Base-by-base conservation (phyloP, 1,284 basidiomycete species). In the Trichosporon asahii region DNA sequence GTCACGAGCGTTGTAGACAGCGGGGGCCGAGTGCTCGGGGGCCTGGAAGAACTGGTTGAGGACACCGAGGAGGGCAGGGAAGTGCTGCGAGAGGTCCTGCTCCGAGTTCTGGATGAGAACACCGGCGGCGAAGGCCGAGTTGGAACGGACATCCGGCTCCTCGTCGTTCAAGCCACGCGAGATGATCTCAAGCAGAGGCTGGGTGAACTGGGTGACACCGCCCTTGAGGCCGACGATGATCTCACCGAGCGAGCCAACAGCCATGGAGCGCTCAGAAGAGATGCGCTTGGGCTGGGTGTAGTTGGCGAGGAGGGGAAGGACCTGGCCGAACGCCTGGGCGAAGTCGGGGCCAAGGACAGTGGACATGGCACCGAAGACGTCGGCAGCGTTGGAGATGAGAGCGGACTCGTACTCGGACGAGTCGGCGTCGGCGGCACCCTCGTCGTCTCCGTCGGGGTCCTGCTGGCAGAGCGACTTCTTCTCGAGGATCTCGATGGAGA, bases 391-490 rank as follows among this genome's bases (percentile, higher is more conserved):
- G 40, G 93, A 93, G 81, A 99, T 92, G 70, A 99, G 88, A 57
- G 96, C 92, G 15, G 95, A 94, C 84, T 99, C 97, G 83, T 96
- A 98, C 85, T 99, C 97, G 6, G 95, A 95, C 75, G 92, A 91
- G 72, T 88, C 88, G 67, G 81, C 82, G 53, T 85, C 85, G 61
- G 79, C 80, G 33, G 89, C 90, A 72, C 90, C 90, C 66, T 93
- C 92, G 74, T 94, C 94, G 75, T 96, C 95, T 74, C 92, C 93
- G 80, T 98, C 96, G 66, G 94, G 93, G 82, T 98, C 95, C 82
- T 96, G 90, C 84, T 99, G 97, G 84, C 95, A 97, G 75, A 93
- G 88, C 0, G 94, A 92, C 85, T 95, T 95, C 83, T 94, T 91
- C 80, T 95, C 92, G 53, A 98, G 87, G 75, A 98, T 89, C 77